Conservation (phyloP, 1,139 yeast genomes). For the Geotrichum carabidarum region DNA sequence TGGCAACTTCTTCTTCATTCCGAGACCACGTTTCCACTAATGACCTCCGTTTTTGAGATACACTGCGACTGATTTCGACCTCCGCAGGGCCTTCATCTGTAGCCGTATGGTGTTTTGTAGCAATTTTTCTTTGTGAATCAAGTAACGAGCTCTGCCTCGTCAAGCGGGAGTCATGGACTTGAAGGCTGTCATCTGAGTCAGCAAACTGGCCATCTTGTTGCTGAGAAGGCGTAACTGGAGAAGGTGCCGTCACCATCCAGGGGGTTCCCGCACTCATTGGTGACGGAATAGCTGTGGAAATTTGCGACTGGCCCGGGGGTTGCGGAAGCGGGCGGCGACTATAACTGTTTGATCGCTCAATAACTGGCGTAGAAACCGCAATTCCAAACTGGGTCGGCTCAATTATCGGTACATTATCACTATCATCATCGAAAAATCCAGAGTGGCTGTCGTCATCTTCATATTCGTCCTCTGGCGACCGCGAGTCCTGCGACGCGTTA, state of each 20-base stretch:
- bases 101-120: slow-evolving; percentile 27
- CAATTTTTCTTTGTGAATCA: slow-evolving; percentile 34
- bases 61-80: slow-evolving; percentile 29
- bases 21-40: slow-evolving; percentile 20
- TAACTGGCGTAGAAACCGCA: slow-evolving; percentile 25
- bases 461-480: slow-evolving; percentile 24
- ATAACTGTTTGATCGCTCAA: slow-evolving; percentile 1
- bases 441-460: slow-evolving; percentile 29
- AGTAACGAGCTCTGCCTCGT: slow-evolving; percentile 29
- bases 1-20: not conserved
- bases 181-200: not conserved
- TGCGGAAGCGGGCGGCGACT: slow-evolving; percentile 17
- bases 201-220: not conserved
- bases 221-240: not conserved
- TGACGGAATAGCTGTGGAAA: not conserved
- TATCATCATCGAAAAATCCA: slow-evolving; percentile 29
- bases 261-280: slow-evolving; percentile 9
- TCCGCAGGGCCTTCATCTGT: slow-evolving; percentile 19
- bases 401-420: slow-evolving; percentile 21
- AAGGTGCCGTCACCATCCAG: slow-evolving; percentile 10
- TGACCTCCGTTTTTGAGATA: slow-evolving; percentile 33
- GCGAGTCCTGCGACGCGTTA: slow-evolving; percentile 23
- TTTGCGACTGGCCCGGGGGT: slow-evolving; percentile 8
- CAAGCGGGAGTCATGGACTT: not conserved
- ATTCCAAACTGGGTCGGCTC: slow-evolving; percentile 29